Base-by-base conservation (phyloP, 2,329 filamentous ascomycete species). In the Grosmannia penicillata region DNA sequence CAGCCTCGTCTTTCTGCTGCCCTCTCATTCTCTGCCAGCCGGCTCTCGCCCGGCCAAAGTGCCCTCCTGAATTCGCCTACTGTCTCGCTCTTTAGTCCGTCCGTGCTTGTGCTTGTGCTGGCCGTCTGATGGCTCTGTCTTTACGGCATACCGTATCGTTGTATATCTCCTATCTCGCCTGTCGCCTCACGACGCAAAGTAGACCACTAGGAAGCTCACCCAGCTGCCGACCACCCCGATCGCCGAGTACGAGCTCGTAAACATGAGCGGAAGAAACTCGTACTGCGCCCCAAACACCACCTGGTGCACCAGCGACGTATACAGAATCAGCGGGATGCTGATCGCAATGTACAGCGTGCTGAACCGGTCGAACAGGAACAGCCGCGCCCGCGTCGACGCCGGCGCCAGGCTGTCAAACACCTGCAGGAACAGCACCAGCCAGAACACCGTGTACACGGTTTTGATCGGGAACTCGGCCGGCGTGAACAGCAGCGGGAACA, bases 181-280 rank as follows among this genome's bases (percentile, higher is more conserved):
- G n/a, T 35, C 6, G 8, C 13, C 15, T 22, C 45, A 72, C 25
- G 68, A 69, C 7, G 68, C 66, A 51, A 95, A 87, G 60, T 89
- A 96, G 36, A 96, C 86, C 24, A 93, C 82, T 63, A 87, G 75
- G 56, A 94, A 95, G 9, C 91, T 87, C 29, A 95, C 52, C 89
- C 89, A 96, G 60, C 91, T 96, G 4, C 85, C 86, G 15, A 95
- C 76, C 1, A 96, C 87, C n/a, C 91, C 91, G 41, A 96, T 66
- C 5, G 91, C 91, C 25, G 82, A 84, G 58, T 96, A 98, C 11
- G 83, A 82, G 63, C 89, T 96, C 48, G 79, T 95, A 54, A 96
- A 91, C 89, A 98, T 96, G 49, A 96, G 63, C 21, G 91, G 91
- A 39, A 98, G 60, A 57, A 96, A 98, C 59, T 95, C 85, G 50